These are phyloP conservation scores for Hypomontagnella submonticulosa DNA, from an alignment of 495 filamentous ascomycete species.

Conservation along the genomic window DNA sequence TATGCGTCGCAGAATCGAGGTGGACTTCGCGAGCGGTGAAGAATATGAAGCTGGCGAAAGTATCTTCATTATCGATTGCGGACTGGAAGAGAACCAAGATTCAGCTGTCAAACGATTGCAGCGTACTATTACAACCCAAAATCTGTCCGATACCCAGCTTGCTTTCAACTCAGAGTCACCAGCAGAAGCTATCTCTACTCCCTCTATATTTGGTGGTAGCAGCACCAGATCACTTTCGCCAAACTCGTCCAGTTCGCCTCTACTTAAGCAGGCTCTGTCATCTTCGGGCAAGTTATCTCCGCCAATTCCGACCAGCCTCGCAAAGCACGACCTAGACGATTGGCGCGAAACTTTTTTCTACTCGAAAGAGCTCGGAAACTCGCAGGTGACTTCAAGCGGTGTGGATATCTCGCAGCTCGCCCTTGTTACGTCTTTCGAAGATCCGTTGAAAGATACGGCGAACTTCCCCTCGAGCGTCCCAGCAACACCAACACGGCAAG, in stretches of 20 bases:
- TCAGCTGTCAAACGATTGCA: constrained; percentile 49
- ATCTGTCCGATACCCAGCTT: constrained; percentile 25
- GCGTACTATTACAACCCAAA: constrained; percentile 33
- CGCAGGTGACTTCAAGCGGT: constrained; percentile 72
- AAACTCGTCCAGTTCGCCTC: constrained; percentile 28
- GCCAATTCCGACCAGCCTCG: constrained; percentile 4
- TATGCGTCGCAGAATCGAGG: constrained; percentile 85
- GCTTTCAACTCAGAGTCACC: constrained; percentile 33
- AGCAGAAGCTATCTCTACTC: constrained; percentile 12
- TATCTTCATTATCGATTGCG: constrained; percentile 78
- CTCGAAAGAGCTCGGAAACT: constrained; percentile 46
- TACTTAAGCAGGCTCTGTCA: constrained; percentile 27
- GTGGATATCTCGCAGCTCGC: constrained; percentile 83
- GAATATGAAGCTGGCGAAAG: constrained; percentile 76
- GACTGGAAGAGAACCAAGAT: constrained; percentile 64
- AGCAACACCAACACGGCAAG: constrained; percentile 44
- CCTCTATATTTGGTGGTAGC: constrained; percentile 50
- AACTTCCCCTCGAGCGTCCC: constrained; percentile 30
- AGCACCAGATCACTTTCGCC: not conserved
- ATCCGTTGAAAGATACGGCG: constrained; percentile 64
- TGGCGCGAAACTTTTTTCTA: constrained; percentile 51
- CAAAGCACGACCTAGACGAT: constrained; percentile 43
- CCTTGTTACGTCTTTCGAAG: constrained; percentile 75
- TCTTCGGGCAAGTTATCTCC: constrained; percentile 35
- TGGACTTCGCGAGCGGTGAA: constrained; percentile 90